phyloP scores from a whole-genome alignment of 371 early-diverging fungal species.

The Blastocladiella emersonii region DNA sequence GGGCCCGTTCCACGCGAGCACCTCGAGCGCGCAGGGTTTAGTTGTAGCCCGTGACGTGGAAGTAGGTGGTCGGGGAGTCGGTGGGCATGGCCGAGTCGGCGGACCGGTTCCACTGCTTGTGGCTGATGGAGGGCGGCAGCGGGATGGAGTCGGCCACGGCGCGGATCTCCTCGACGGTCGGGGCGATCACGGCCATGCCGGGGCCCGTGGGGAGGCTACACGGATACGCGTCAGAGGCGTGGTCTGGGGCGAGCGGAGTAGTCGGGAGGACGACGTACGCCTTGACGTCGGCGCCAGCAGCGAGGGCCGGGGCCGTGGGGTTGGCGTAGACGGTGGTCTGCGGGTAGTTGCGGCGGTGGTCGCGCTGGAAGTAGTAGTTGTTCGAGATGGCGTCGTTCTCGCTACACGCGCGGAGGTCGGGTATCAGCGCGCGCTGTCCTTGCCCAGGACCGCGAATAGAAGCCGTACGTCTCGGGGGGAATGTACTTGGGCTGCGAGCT shows the following conservation, averaged over 20 bases:
- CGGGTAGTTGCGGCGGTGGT: conserved; percentile 80
- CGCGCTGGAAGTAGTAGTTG: conserved; percentile 83
- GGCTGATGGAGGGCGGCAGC: neutral
- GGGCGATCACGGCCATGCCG: neutral
- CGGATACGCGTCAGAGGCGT: no score
- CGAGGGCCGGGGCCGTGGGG: neutral
- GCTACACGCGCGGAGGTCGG: no score
- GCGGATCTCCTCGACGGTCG: neutral
- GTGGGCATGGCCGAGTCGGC: neutral
- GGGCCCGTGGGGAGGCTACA: neutral
- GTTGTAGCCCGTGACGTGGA: neutral
- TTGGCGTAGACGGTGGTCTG: conserved; percentile 17
- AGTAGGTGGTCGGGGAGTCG: neutral
- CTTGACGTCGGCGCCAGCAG: neutral
- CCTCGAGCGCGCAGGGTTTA: no score
- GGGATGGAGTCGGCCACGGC: neutral
- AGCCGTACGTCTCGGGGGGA: neutral
- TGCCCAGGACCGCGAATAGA: no score
- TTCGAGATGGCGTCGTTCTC: conserved; percentile 36
- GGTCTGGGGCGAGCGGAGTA: no score
- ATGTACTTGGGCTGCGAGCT: neutral
- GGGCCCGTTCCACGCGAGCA: no score
- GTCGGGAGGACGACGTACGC: neutral
- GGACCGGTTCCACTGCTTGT: neutral
- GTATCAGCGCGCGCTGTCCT: no score